Evolutionary conservation across 1,284 basidiomycete genomes (phyloP), one percentile per base, ranked within the genome.

Genomic region (Cryptococcus depauperatus): DNA sequence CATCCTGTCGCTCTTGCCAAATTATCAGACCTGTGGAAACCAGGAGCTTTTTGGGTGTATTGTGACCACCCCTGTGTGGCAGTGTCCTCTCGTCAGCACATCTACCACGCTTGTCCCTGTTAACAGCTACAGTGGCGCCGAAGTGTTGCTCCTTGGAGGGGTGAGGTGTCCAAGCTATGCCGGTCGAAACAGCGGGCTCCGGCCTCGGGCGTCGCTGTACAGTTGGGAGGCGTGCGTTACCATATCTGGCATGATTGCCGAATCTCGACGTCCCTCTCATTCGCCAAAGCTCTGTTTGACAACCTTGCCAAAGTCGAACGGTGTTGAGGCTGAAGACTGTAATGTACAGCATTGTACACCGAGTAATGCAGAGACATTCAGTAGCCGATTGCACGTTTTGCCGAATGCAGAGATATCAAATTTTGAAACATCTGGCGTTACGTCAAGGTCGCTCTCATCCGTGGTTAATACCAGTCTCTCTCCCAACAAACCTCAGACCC

Each of bases 91-190:
- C 26, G 30, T 56, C 27, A 55, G 52, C 21, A n/a, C 44, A 1
- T 28, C 39, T 9, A 11, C 25, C 9, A 30, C 13, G n/a, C 19
- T 44, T 35, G 4, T 43, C 25, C 16, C 26, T 14, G 52, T 35
- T 3, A 42, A 45, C 19, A 48, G 54, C 22, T 37, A 42, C 1
- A 42, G 51, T 11, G 61, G 56, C 13, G 52, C 56, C 3, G 58
- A 67, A 37, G 53, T 54, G 1, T 37, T 67, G 1, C 44, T 65
- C 5, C 58, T 64, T 39, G 65, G 65, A 4, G 63, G 65, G 21
- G 47, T 61, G 3, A 44, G 52, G 30, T 61, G 56, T 40, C 52
- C 50, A 19, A 35, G 27, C 32, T 27, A 34, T 13, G 34, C 46
- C 4, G 29, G 18, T 3, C 35, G 14, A 11, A 14, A 18, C 19